Base-by-base conservation (phyloP, 257 asterid genomes). In the Gynochthodes officinalis region DNA sequence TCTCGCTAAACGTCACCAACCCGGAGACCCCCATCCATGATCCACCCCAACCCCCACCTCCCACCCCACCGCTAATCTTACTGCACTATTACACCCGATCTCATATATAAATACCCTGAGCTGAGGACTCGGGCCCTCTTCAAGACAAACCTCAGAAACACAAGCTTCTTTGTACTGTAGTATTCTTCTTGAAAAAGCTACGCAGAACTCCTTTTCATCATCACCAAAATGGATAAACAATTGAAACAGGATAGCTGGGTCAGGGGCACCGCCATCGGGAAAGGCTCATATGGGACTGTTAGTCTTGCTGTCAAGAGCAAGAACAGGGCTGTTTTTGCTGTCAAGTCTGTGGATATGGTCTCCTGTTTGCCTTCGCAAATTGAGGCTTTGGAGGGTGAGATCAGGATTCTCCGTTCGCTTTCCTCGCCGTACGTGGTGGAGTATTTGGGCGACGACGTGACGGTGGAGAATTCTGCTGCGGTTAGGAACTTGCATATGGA, bases 311-410 rank as follows among this genome's bases (percentile, higher is more conserved):
- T 82, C 18, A 60, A 21, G 25, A 50, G 67, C 76, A 53, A 59
- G 69, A n/a, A n/a, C n/a, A n/a, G n/a, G n/a, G n/a, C n/a, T n/a
- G 76, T 83, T 64, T 83, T 88, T 64, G 91, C 91, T 32, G 91
- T 86, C 3, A 88, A 88, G 71, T 86, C 95, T 15, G 89, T 84
- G 10, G 75, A 81, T 40, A 37, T 19, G 5, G 52, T 19, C 55
- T 55, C 78, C 16, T 71, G 78, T 21, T 40, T 35, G 54, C 81
- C 89, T 12, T 66, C 84, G 2, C 90, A 84, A 2, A 35, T 78
- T 12, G 81, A 73, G 50, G 86, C 91, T 3, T 30, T 88, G 49
- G 91, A 86, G 73, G 82, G 78, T 69, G 95, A 88, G 57, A 88
- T 88, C 69, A 11, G 68, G 7, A 75, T 84, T 42, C 87, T 86